Base-by-base conservation (phyloP, 192 early-diverging fungal genomes). In the Phlyctochytrium arcticum region DNA sequence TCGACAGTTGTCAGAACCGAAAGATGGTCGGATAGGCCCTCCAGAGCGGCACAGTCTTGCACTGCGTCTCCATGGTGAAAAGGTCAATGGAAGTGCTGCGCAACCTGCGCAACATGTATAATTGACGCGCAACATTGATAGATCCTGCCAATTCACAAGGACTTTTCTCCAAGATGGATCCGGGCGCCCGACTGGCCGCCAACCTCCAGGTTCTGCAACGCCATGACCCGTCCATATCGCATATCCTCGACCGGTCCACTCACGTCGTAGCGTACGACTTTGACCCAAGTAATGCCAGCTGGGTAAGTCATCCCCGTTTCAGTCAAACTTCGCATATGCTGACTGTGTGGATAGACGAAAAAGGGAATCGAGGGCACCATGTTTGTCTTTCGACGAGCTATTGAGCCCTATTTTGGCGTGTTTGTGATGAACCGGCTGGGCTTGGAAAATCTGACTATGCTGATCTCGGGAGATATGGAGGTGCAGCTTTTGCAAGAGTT, bases 211-310 rank as follows among this genome's bases (percentile, higher is more conserved):
- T 93, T 6, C 73, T 97, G 47, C 83, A 83, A 46, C 83, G 91
- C 21, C 89, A 95, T 68, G 95, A 97, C 71, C 66, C 80, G 10
- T 59, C 78, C 62, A 93, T 94, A 42, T 71, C 80, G 36, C 82
- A 83, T 39, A 90, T 97, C 54, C 66, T 95, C 31, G 93, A 94
- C 79, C 84, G 81, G 33, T 88, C 92, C 26, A 85, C 85, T 53
- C 88, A 95, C 71, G 90, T 89, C 23, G 92, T 93, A 31, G 85
- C 95, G 9, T 97, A 97, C 78, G 85, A 90, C 56, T 95, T 95
- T 78, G 87, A 91, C 58, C 72, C 78, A 42, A 73, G 64, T 24
- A 76, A 71, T 21, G 72, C 84, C 62, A 71, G 85, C 15, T 96
- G 94, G 94, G 93, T 94, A 88, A 58, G 83, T 72, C 19, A 35